Evolutionary conservation across 169 alveolate genomes (phyloP).

Genomic region (Besnoitia besnoiti): DNA sequence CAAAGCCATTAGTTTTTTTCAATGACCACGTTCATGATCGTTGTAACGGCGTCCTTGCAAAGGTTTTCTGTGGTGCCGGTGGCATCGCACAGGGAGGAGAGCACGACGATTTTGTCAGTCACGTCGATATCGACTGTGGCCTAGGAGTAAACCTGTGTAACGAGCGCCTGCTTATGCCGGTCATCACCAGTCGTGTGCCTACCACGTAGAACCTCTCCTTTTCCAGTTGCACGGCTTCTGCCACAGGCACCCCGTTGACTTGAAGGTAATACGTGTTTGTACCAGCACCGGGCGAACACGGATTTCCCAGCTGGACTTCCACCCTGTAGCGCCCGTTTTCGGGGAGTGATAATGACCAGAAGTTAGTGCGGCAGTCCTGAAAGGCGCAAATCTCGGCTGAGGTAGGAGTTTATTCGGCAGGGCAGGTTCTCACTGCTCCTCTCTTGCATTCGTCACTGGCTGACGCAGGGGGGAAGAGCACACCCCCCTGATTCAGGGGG

Average conservation of each 20-base stretch:
- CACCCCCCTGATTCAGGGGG: conserved; percentile 30
- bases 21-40: conserved; percentile 37
- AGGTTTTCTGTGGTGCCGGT: conserved; percentile 1
- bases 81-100: conserved; percentile 31
- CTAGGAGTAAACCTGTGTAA: neutral
- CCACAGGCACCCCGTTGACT: conserved; percentile 47
- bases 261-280: conserved; percentile 33
- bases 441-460: neutral
- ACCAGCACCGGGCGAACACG: conserved; percentile 40
- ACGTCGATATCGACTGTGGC: conserved; percentile 27
- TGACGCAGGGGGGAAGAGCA: conserved; percentile 47
- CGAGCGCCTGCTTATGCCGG: neutral
- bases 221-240: conserved; percentile 2
- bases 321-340: conserved; percentile 43
- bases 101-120: conserved; percentile 26
- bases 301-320: conserved; percentile 56
- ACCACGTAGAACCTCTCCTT: conserved; percentile 49
- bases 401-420: neutral
- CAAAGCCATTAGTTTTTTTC: neutral
- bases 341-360: conserved; percentile 58
- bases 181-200: neutral
- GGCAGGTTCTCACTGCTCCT: neutral
- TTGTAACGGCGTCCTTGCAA: conserved; percentile 43
- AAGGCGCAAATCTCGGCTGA: neutral
- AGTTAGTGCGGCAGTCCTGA: conserved; percentile 60